phyloP scores from a whole-genome alignment of 805 yeast species.

The Lachancea kluyveri region DNA sequence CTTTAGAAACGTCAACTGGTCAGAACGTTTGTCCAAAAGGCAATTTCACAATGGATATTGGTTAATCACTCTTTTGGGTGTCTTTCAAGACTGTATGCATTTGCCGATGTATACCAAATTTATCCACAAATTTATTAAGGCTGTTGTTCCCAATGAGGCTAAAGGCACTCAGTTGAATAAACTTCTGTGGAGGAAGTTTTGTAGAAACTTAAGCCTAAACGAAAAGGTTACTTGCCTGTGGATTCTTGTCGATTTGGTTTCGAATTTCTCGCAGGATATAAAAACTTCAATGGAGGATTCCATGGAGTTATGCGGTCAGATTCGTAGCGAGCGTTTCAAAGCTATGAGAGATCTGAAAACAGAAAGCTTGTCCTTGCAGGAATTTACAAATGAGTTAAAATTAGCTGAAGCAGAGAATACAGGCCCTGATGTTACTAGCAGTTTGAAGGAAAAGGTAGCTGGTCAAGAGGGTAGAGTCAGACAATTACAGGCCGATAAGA shows the following conservation, averaged over 20 bases:
- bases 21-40: constrained; percentile 66
- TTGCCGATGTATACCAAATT: constrained; percentile 23
- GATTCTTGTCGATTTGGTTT: constrained; percentile 56
- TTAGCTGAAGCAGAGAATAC: constrained; percentile 9
- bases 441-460: constrained; percentile 14
- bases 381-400: constrained; percentile 2
- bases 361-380: constrained; percentile 11
- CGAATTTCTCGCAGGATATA: constrained; percentile 28
- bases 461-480: constrained; percentile 28
- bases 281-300: constrained; percentile 27
- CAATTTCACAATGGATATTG: constrained; percentile 80
- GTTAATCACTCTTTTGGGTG: constrained; percentile 72
- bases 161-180: constrained; percentile 27
- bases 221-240: constrained; percentile 53
- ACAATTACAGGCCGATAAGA: constrained; percentile 42
- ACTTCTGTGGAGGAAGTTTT: constrained; percentile 47
- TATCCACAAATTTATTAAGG: constrained; percentile 45
- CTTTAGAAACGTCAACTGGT: constrained; percentile 64
- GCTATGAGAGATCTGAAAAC: constrained; percentile 23
- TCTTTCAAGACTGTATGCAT: constrained; percentile 38
- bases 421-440: constrained; percentile 17
- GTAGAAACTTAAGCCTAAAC: constrained; percentile 41
- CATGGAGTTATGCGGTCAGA: constrained; percentile 27
- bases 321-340: constrained; percentile 30
- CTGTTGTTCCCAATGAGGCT: constrained; percentile 41